These are phyloP conservation scores for Lepidium sativum DNA, from an alignment of 345 rosid species.

Conservation along the genomic window DNA sequence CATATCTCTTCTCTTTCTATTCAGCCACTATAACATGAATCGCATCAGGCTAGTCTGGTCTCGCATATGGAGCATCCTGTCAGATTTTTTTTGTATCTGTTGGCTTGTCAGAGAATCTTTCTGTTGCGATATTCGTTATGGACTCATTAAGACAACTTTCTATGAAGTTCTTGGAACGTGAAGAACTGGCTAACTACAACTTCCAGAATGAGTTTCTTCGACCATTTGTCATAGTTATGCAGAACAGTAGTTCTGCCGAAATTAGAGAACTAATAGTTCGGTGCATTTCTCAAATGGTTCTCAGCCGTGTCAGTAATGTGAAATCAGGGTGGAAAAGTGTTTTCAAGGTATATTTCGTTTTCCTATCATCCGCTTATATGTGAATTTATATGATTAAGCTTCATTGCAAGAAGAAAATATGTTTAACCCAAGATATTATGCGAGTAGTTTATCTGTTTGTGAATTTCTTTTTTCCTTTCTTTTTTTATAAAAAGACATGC, in stretches of 20 bases:
- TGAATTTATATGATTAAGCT: neutral
- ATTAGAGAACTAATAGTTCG: conserved; percentile 86
- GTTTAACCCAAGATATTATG: neutral
- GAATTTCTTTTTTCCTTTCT: neutral
- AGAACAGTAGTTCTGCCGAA: conserved; percentile 79
- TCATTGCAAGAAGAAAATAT: neutral
- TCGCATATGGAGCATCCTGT: conserved; percentile 89
- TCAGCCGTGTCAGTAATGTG: conserved; percentile 79
- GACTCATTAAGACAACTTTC: conserved; percentile 96
- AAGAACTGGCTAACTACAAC: conserved; percentile 93
- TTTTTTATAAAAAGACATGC: neutral
- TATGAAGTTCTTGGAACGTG: conserved; percentile 93
- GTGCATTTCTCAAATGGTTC: conserved; percentile 97
- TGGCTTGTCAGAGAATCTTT: conserved; percentile 91
- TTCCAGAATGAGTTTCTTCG: conserved; percentile 94
- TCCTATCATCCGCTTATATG: conserved; percentile 12
- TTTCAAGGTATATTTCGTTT: conserved; percentile 55
- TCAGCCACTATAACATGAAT: conserved; percentile 97
- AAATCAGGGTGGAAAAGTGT: conserved; percentile 99
- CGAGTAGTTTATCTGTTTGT: conserved; percentile 1
- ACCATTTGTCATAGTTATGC: conserved; percentile 92
- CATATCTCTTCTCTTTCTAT: conserved; percentile 6
- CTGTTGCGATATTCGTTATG: conserved; percentile 96
- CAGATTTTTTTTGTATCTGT: conserved; percentile 92
- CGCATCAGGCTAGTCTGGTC: conserved; percentile 98